A percentile compares a stretch with the other conserved stretches of the same genome.
phyloP scores from a whole-genome alignment of 2,329 filamentous ascomycete species.

The Verticillium longisporum region DNA sequence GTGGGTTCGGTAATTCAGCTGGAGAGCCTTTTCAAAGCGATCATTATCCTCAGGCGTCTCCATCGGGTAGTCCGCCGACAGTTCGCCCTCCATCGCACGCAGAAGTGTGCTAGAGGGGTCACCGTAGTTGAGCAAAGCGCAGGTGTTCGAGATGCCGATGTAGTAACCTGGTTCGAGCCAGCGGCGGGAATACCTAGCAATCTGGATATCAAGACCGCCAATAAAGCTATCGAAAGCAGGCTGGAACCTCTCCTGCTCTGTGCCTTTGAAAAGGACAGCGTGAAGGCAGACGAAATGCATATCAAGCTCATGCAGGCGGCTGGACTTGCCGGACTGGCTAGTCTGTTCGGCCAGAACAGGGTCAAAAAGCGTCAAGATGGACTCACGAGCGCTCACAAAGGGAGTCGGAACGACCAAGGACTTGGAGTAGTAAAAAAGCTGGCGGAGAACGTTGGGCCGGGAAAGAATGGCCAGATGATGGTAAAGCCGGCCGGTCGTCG shows the following conservation, averaged over 20 bases:
- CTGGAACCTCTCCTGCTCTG: constrained; percentile 37
- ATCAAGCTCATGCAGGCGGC: constrained; percentile 40
- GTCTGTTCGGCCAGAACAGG: constrained; percentile 34
- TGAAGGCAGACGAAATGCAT: constrained; percentile 57
- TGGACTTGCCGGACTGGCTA: constrained; percentile 19
- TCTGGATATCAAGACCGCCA: constrained; percentile 46
- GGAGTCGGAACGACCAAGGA: constrained; percentile 61
- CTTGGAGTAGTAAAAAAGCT: constrained; percentile 67
- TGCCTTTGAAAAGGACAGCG: constrained; percentile 54
- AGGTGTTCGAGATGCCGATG: constrained; percentile 50
- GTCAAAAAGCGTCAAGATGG: constrained; percentile 62
- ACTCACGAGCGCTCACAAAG: constrained; percentile 62
- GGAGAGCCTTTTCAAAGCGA: constrained; percentile 22
- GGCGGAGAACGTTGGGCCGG: constrained; percentile 60
- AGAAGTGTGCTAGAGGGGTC: constrained; percentile 1
- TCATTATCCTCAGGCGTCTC: neutral
- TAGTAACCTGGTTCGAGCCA: constrained; percentile 50
- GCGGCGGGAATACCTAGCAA: constrained; percentile 40
- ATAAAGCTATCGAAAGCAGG: constrained; percentile 42
- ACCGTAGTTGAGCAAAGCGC: constrained; percentile 47
- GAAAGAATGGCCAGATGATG: constrained; percentile 82
- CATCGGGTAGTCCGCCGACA: neutral
- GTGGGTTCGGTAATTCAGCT: constrained; percentile 36
- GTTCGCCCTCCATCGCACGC: neutral
- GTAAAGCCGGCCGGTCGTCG: constrained; percentile 71